Evolutionary conservation across 2,329 filamentous ascomycete genomes (phyloP).

Genomic region (Diaporthe longicolla): DNA sequence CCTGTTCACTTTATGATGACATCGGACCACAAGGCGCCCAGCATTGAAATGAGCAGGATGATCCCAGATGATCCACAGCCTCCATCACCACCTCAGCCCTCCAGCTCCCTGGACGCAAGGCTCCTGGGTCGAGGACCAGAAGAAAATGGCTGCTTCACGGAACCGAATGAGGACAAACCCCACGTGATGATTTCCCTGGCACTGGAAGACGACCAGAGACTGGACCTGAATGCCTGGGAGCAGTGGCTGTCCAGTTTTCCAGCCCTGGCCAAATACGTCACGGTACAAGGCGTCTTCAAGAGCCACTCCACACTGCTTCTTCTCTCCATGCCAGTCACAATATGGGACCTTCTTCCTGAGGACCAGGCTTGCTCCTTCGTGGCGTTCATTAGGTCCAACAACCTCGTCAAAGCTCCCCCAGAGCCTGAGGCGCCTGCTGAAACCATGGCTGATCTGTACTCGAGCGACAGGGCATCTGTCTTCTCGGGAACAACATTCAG

Average conservation of each 20-base stretch:
- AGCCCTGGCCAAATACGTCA: constrained; percentile 71
- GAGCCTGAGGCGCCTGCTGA: constrained; percentile 40
- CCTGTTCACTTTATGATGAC: constrained; percentile 76
- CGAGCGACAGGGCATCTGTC: constrained; percentile 47
- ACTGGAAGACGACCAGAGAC: constrained; percentile 68
- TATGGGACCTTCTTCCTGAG: constrained; percentile 73
- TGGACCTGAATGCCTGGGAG: constrained; percentile 72
- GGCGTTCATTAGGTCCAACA: constrained; percentile 72
- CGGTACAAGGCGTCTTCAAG: constrained; percentile 73
- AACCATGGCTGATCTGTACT: constrained; percentile 22
- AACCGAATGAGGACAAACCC: constrained; percentile 69
- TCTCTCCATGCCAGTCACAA: constrained; percentile 70
- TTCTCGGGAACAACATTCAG: constrained; percentile 51
- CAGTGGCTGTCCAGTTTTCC: constrained; percentile 70
- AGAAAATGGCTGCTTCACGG: constrained; percentile 46
- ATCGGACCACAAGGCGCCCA: constrained; percentile 69
- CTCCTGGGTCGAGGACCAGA: constrained; percentile 42
- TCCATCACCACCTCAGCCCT: constrained; percentile 54
- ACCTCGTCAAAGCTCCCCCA: constrained; percentile 58
- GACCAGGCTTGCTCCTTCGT: constrained; percentile 70
- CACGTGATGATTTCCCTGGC: constrained; percentile 74
- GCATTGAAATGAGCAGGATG: constrained; percentile 67
- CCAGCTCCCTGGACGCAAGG: constrained; percentile 35
- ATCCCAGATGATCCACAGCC: constrained; percentile 53
- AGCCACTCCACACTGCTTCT: constrained; percentile 72